These are phyloP conservation scores for Protomyces gravidus DNA, from an alignment of 1,139 yeast species.

Conservation along the genomic window DNA sequence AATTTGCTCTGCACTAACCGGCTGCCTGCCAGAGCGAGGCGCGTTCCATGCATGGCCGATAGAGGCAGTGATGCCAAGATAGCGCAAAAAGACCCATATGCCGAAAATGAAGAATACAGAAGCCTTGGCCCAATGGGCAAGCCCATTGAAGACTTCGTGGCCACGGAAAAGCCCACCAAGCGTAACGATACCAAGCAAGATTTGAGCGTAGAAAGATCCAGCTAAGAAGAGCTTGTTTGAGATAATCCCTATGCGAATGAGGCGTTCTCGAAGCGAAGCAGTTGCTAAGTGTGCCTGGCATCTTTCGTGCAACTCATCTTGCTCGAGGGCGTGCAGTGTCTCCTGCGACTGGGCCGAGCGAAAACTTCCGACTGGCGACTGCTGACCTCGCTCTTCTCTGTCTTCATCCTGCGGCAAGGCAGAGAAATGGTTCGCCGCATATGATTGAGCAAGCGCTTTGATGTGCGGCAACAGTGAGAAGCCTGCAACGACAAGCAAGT, in stretches of 20 bases:
- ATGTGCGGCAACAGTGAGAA: neutral
- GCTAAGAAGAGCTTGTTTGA: slow-evolving; percentile 61
- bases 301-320: neutral
- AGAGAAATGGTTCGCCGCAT: neutral
- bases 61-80: slow-evolving; percentile 70
- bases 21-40: slow-evolving; percentile 44
- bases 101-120: slow-evolving; percentile 81
- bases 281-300: neutral
- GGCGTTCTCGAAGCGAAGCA: neutral
- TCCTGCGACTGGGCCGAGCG: neutral
- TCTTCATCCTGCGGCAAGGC: neutral
- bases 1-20: slow-evolving; percentile 53
- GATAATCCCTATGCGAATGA: slow-evolving; percentile 47
- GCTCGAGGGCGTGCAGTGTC: slow-evolving; percentile 1
- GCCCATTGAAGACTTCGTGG: slow-evolving; percentile 62
- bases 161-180: slow-evolving; percentile 68
- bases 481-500: slow-evolving; percentile 21
- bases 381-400: slow-evolving; percentile 1
- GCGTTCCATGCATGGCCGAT: slow-evolving; percentile 92
- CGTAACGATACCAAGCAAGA: slow-evolving; percentile 73
- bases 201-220: slow-evolving; percentile 45
- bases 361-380: neutral
- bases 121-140: slow-evolving; percentile 96
- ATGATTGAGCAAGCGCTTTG: neutral
- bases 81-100: slow-evolving; percentile 69